These are phyloP conservation scores for Leccinum incarnatum DNA, from an alignment of 768 basidiomycete species.

Conservation along the genomic window DNA sequence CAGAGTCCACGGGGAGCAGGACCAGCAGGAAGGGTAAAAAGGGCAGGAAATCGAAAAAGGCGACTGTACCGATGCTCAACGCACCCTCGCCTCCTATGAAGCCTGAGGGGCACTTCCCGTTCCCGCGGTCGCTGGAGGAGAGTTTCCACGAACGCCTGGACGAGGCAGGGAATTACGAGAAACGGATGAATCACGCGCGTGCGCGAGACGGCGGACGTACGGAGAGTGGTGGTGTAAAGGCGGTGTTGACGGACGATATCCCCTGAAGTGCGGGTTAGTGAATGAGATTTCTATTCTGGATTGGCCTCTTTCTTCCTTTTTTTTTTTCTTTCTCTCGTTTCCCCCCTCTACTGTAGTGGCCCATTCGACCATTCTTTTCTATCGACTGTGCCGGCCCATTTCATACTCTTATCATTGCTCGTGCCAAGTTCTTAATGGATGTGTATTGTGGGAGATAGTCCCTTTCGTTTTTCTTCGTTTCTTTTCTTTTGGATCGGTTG, in stretches of 20 bases:
- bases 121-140: conserved; percentile 53
- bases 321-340: conserved; percentile 4
- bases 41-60: conserved; percentile 38
- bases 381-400: conserved; percentile 9
- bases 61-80: conserved; percentile 39
- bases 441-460: conserved; percentile 15
- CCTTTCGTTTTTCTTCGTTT: neutral
- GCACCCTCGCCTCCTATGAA: conserved; percentile 32
- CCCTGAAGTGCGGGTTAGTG: conserved; percentile 14
- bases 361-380: conserved; percentile 6
- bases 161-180: conserved; percentile 33
- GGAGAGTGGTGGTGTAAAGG: conserved; percentile 84
- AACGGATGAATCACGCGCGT: conserved; percentile 68
- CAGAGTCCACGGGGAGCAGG: conserved; percentile 26
- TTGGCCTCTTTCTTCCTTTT: neutral
- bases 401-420: conserved; percentile 10
- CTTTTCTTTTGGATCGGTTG: conserved; percentile 12
- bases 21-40: conserved; percentile 30
- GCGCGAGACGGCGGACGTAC: conserved; percentile 81
- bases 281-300: conserved; percentile 14
- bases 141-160: conserved; percentile 29
- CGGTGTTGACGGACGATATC: conserved; percentile 50
- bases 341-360: conserved; percentile 9
- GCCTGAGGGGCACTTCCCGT: conserved; percentile 51
- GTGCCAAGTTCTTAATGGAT: conserved; percentile 17